Conservation (phyloP, 1,284 basidiomycete species). For the Trichosporon sp. region DNA sequence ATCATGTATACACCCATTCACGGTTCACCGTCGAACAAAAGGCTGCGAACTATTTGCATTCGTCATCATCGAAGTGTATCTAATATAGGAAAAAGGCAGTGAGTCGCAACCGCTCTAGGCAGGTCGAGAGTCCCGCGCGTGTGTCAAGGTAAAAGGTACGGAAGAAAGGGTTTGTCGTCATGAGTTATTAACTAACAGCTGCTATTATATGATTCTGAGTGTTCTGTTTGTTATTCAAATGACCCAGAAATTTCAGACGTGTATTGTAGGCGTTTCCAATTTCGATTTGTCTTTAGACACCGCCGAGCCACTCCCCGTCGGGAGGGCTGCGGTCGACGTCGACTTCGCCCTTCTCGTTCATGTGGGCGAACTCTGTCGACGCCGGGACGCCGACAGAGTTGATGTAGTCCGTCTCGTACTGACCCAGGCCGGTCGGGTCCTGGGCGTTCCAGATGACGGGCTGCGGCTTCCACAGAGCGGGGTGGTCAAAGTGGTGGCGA, state of each 20-base stretch:
- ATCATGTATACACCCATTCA: not conserved
- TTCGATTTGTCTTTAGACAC: not conserved
- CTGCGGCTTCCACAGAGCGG: constrained; percentile 49
- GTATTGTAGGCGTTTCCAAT: not conserved
- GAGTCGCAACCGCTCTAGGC: not conserved
- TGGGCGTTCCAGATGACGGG: constrained; percentile 48
- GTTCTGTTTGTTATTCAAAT: not conserved
- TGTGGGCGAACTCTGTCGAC: constrained; percentile 40
- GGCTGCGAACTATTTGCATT: not conserved
- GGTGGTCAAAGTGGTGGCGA: constrained; percentile 48
- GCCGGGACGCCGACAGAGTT: constrained; percentile 42
- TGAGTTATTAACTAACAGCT: not conserved
- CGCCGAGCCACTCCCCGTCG: constrained; percentile 39
- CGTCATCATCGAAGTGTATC: not conserved
- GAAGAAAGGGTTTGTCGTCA: not conserved
- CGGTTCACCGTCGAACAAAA: not conserved
- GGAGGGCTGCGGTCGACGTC: constrained; percentile 41
- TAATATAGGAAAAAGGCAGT: not conserved
- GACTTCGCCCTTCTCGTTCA: constrained; percentile 46
- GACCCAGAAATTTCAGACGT: not conserved
- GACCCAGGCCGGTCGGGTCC: constrained; percentile 47
- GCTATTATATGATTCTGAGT: not conserved
- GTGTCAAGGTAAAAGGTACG: not conserved
- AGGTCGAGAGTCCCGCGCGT: not conserved
- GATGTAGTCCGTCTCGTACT: constrained; percentile 41